A percentile compares a stretch with the other conserved stretches of the same genome.
phyloP scores from a whole-genome alignment of 2,329 filamentous ascomycete genomes.

The Fusarium caatingaense region DNA sequence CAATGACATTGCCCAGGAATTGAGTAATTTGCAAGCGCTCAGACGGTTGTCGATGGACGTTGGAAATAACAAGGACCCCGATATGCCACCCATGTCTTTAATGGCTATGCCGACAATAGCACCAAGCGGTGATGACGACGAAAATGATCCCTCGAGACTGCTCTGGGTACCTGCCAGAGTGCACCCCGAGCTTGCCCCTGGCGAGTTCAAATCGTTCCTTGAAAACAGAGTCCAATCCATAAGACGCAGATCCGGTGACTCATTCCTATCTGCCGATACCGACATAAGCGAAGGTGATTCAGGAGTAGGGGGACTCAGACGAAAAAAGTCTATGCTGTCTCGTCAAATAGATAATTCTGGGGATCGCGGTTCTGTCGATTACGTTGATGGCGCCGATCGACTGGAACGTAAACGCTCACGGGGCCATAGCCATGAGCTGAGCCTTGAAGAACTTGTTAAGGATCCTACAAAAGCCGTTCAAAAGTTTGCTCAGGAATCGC shows the following conservation, averaged over 20 bases:
- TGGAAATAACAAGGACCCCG: conserved; percentile 75
- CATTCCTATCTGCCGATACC: conserved; percentile 67
- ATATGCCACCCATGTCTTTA: conserved; percentile 76
- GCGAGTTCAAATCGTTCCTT: conserved; percentile 96
- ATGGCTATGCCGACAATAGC: conserved; percentile 79
- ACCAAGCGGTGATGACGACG: conserved; percentile 78
- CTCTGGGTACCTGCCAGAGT: conserved; percentile 97
- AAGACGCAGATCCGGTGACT: conserved; percentile 82
- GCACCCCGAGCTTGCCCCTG: conserved; percentile 93
- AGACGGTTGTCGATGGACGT: conserved; percentile 96
- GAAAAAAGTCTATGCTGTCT: conserved; percentile 97
- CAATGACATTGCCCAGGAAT: conserved; percentile 88
- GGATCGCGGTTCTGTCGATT: conserved; percentile 68
- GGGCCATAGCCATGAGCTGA: conserved; percentile 69
- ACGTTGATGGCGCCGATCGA: conserved; percentile 85
- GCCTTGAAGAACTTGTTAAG: conserved; percentile 83
- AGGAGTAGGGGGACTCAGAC: conserved; percentile 73
- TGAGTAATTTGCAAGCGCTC: conserved; percentile 91
- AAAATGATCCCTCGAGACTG: conserved; percentile 86
- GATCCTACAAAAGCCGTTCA: conserved; percentile 79
- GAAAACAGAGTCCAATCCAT: conserved; percentile 94
- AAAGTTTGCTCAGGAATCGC: conserved; percentile 71
- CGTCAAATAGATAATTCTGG: conserved; percentile 84
- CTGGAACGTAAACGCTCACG: conserved; percentile 79
- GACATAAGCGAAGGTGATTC: conserved; percentile 64